Evolutionary conservation across 106 monocot species (phyloP).

Genomic region (Phalaenopsis equestris): DNA sequence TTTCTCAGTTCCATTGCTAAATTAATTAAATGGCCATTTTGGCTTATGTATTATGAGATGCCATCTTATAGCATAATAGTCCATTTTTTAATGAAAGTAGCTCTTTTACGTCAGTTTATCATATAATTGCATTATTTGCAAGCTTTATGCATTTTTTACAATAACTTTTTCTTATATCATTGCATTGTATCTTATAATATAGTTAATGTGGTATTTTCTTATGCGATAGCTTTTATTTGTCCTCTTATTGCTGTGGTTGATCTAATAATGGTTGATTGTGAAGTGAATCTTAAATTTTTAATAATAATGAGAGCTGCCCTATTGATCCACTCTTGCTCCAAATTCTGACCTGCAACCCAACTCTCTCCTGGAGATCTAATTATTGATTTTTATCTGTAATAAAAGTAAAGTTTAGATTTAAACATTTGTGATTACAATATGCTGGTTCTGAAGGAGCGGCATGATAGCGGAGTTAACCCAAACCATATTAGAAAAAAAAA

Average conservation of each 20-base stretch:
- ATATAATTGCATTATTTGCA: not conserved
- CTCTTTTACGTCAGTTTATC: not conserved
- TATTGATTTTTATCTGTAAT: not conserved
- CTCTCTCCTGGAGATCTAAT: not conserved
- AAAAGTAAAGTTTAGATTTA: not conserved
- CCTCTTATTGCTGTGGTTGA: not conserved
- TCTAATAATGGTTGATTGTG: not conserved
- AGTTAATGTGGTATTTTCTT: not conserved
- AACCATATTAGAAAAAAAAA: too few species aligned
- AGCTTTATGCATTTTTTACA: not conserved
- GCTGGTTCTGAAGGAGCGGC: not conserved
- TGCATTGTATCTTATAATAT: not conserved
- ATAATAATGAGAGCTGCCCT: not conserved
- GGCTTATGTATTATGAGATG: not conserved
- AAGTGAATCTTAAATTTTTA: not conserved
- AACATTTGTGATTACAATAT: not conserved
- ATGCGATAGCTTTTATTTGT: not conserved
- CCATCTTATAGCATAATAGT: not conserved
- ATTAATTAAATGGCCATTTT: not conserved
- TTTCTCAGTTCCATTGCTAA: not conserved
- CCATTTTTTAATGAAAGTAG: not conserved
- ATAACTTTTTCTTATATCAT: not conserved
- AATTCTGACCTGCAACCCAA: not conserved
- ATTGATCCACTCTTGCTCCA: not conserved
- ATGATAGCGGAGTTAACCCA: too few species aligned